Conservation (phyloP, 2,329 filamentous ascomycete species). For the Juglanconis juglandina region DNA sequence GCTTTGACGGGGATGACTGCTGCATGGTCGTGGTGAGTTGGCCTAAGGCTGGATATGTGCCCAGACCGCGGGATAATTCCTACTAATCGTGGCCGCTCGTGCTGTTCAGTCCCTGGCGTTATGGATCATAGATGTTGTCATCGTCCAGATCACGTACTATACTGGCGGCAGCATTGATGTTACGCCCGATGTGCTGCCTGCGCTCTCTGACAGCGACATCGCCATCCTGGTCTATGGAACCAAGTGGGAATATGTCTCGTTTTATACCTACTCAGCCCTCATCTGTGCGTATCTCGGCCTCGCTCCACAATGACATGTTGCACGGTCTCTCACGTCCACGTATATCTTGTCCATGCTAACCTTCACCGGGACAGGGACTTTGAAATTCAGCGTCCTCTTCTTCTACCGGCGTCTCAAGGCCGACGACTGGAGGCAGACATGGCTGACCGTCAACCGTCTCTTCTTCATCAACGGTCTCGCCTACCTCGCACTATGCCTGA, state of each 20-base stretch:
- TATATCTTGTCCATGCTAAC: no score
- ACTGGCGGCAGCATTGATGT: constrained; percentile 25
- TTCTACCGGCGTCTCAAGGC: constrained; percentile 27
- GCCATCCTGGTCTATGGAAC: constrained; percentile 21
- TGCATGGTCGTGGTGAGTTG: constrained; percentile 9
- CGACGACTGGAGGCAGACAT: constrained; percentile 17
- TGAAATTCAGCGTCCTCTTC: constrained; percentile 27
- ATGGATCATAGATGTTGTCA: constrained; percentile 22
- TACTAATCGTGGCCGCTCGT: neutral
- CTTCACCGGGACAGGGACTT: constrained; percentile 18
- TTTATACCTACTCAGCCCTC: constrained; percentile 25
- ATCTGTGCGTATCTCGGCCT: constrained; percentile 22
- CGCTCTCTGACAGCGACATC: constrained; percentile 22
- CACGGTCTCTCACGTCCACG: neutral
- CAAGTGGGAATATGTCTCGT: constrained; percentile 24
- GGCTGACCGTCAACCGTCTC: constrained; percentile 16
- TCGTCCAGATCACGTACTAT: constrained; percentile 25
- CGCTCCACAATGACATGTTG: neutral
- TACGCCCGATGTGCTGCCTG: constrained; percentile 12
- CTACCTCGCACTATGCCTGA: constrained; percentile 17
- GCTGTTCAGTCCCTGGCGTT: constrained; percentile 21
- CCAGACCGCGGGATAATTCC: no score
- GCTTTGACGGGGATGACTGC: constrained; percentile 12
- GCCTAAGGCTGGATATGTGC: neutral
- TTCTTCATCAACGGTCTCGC: constrained; percentile 22